Conservation (phyloP, 768 basidiomycete species). For the Royoungia palumana region DNA sequence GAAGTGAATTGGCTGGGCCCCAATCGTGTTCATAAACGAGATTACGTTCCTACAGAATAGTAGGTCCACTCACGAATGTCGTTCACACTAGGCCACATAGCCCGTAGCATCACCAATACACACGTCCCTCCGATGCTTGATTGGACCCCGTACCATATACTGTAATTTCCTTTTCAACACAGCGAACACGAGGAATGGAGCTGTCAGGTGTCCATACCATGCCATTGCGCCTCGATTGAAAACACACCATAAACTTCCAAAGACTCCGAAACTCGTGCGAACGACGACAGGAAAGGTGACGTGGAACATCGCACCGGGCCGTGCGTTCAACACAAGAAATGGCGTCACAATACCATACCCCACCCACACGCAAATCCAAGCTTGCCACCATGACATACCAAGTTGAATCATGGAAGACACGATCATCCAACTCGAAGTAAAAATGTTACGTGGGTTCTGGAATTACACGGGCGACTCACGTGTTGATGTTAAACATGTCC, state of each 20-base stretch:
- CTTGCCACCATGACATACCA: conserved; percentile 80
- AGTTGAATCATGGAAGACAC: conserved; percentile 70
- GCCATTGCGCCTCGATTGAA: conserved; percentile 74
- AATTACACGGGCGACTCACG: conserved; percentile 40
- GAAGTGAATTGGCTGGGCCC: conserved; percentile 60
- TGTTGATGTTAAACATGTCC: conserved; percentile 77
- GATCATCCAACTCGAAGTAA: conserved; percentile 61
- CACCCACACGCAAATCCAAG: conserved; percentile 78
- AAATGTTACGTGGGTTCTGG: neutral
- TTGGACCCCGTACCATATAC: conserved; percentile 78
- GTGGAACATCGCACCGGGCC: conserved; percentile 74
- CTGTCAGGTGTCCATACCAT: conserved; percentile 45
- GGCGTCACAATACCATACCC: conserved; percentile 58
- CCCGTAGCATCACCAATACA: conserved; percentile 66
- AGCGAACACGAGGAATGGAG: conserved; percentile 12
- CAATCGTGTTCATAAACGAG: conserved; percentile 2
- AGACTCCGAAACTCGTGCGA: conserved; percentile 75
- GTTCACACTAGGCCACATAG: conserved; percentile 74
- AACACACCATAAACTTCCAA: conserved; percentile 75
- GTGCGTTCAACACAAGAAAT: conserved; percentile 74
- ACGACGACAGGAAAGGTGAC: conserved; percentile 74
- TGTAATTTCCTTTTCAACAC: conserved; percentile 24
- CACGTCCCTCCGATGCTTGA: conserved; percentile 82
- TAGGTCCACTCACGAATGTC: conserved; percentile 49
- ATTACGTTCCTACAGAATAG: conserved; percentile 1